Evolutionary conservation across 768 basidiomycete genomes (phyloP), one percentile per base, ranked within the genome.

Genomic region (Mycena haematopus): DNA sequence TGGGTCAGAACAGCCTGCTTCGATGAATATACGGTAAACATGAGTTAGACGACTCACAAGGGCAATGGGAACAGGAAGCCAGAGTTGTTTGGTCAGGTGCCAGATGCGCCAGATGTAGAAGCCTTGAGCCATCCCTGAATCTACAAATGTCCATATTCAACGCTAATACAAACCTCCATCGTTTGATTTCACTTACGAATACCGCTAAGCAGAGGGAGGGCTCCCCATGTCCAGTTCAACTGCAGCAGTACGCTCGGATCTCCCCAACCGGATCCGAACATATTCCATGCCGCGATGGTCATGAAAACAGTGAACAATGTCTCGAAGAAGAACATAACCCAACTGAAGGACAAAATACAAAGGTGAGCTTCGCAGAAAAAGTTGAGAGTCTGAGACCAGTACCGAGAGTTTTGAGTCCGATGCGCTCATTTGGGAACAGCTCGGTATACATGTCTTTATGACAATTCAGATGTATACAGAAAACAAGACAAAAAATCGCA

Each of bases 271-370:
- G 55, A 19, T 2, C 63, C 68, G 29, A 63, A 66, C 11, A 24
- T 45, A 5, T 65, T 56, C 66, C 66, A 69, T 25, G 63, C 66
- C 21, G 54, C 68, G 17, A 69, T 62, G 10, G 60, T 65, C 27
- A 52, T 36, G 24, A 68, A 51, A 1, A 68, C 46, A 10, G 63
- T 69, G 45, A 61, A 60, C 0, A 60, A 22, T 19, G 60, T 49
- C 24, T 68, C 68, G 17, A 68, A 15, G 9, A 63, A 13, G 44
- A 67, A 65, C 36, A 65, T 44, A 1, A 31, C 19, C 57, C 56
- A 67, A 68, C 68, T 69, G 42, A 51, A 31, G 2, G 33, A 33
- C 15, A n/a, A 45, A 45, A 45, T 36, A 42, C 2, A 17, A 19
- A 19, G 22, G 22, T 22, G 33, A 42, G n/a, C 27, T 2, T 21